These are phyloP conservation scores for Talaromyces sp. DNA, from an alignment of 2,329 filamentous ascomycete species.

Conservation along the genomic window DNA sequence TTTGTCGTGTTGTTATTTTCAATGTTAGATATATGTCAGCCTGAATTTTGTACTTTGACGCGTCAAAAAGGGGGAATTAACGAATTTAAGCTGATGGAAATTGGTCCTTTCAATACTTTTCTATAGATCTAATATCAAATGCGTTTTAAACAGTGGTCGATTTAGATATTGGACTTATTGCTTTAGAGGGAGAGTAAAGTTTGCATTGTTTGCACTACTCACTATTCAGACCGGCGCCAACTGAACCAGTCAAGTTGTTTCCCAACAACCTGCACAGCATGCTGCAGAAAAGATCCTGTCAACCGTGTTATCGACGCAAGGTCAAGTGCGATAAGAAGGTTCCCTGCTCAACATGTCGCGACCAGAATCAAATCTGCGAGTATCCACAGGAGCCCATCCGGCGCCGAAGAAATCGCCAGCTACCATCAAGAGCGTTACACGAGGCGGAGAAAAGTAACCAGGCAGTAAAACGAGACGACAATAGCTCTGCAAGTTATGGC, in stretches of 20 bases:
- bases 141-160: not conserved
- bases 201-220: not conserved
- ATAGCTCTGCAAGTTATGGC: not conserved
- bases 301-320: constrained; percentile 3
- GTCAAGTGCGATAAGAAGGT: constrained; percentile 1
- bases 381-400: constrained; percentile 7
- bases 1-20: no score
- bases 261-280: not conserved
- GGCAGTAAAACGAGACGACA: not conserved
- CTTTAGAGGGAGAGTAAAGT: not conserved
- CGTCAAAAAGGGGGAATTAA: not conserved
- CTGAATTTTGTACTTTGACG: not conserved
- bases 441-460: not conserved
- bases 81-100: not conserved
- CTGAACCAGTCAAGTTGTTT: not conserved
- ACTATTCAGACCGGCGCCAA: not conserved
- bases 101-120: not conserved
- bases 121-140: not conserved
- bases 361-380: not conserved
- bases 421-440: not conserved
- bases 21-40: not conserved
- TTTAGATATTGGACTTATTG: not conserved
- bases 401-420: not conserved
- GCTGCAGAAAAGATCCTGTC: not conserved
- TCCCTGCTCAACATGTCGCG: constrained; percentile 1